Percentiles rank a stretch among this genome's conserved stretches.
These are phyloP conservation scores for Nyssa sinensis DNA, from an alignment of 148 eudicot genomes.

Conservation along the genomic window DNA sequence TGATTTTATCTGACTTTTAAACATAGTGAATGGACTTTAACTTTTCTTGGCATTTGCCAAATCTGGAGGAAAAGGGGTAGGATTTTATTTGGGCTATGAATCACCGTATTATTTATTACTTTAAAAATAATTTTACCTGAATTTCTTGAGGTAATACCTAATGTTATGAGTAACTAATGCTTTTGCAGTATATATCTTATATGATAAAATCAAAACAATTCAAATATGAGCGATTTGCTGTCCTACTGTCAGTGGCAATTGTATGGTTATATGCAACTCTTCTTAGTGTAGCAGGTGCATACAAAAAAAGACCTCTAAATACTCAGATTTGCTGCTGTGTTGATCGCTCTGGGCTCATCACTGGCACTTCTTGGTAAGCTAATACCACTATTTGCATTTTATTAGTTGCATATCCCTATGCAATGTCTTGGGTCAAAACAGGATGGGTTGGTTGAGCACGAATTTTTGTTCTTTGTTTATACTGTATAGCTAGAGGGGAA, in stretches of 20 bases:
- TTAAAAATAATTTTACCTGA: not conserved
- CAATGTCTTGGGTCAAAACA: too few relatives aligned
- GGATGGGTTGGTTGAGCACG: too few relatives aligned
- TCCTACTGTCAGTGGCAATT: slow-evolving; percentile 51
- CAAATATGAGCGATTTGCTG: slow-evolving; percentile 52
- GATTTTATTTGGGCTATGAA: too few relatives aligned
- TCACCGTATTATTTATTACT: too few relatives aligned
- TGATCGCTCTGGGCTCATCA: slow-evolving; percentile 76
- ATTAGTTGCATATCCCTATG: not conserved
- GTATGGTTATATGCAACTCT: slow-evolving; percentile 81
- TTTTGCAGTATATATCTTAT: slow-evolving; percentile 66
- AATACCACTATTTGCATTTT: not conserved
- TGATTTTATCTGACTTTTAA: not conserved
- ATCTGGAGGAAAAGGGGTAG: too few relatives aligned
- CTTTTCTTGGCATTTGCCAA: not conserved
- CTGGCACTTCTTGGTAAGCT: slow-evolving; percentile 73
- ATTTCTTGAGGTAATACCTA: not conserved
- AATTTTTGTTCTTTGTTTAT: too few relatives aligned
- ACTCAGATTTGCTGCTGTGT: slow-evolving; percentile 82
- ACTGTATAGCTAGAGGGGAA: too few relatives aligned
- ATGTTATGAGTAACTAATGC: slow-evolving; percentile 16
- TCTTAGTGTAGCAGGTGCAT: slow-evolving; percentile 83
- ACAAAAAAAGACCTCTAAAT: slow-evolving; percentile 45
- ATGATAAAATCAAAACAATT: slow-evolving; percentile 43
- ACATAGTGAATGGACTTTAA: not conserved